Evolutionary conservation across 306 rosid genomes (phyloP).

Genomic region (Abrus pulchellus): DNA sequence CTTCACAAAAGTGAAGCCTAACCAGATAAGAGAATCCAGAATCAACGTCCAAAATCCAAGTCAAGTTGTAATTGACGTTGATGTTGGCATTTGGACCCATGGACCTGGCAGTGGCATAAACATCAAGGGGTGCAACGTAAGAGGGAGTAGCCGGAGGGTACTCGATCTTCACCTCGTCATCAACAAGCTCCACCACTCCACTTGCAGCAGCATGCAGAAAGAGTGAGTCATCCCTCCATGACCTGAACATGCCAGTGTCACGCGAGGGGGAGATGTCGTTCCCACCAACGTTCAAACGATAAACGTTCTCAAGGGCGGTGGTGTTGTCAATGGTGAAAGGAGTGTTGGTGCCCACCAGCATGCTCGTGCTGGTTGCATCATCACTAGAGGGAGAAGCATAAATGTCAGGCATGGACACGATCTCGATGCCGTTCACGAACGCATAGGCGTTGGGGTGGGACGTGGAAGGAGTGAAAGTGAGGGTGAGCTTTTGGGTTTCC

Average conservation of each 20-base stretch:
- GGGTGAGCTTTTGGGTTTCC: conserved; percentile 53
- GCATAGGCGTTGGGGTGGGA: conserved; percentile 46
- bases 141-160: conserved; percentile 48
- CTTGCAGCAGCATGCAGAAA: conserved; percentile 58
- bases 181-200: conserved; percentile 59
- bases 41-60: conserved; percentile 68
- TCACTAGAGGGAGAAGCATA: conserved; percentile 40
- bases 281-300: conserved; percentile 75
- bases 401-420: conserved; percentile 73
- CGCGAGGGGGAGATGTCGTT: conserved; percentile 62
- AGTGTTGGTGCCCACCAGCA: conserved; percentile 32
- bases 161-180: conserved; percentile 47
- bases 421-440: conserved; percentile 77
- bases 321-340: conserved; percentile 49
- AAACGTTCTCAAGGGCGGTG: conserved; percentile 70
- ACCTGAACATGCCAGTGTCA: conserved; percentile 74
- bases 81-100: conserved; percentile 62
- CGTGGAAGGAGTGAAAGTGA: conserved; percentile 63
- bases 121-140: conserved; percentile 63
- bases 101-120: conserved; percentile 73
- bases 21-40: conserved; percentile 72
- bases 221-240: conserved; percentile 62
- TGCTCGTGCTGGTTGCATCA: too few relatives aligned
- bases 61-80: conserved; percentile 69
- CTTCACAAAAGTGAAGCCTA: conserved; percentile 82